Evolutionary conservation across 1,284 basidiomycete genomes (phyloP), one percentile per base, ranked within the genome.

Genomic region (Marasmius fiardii): DNA sequence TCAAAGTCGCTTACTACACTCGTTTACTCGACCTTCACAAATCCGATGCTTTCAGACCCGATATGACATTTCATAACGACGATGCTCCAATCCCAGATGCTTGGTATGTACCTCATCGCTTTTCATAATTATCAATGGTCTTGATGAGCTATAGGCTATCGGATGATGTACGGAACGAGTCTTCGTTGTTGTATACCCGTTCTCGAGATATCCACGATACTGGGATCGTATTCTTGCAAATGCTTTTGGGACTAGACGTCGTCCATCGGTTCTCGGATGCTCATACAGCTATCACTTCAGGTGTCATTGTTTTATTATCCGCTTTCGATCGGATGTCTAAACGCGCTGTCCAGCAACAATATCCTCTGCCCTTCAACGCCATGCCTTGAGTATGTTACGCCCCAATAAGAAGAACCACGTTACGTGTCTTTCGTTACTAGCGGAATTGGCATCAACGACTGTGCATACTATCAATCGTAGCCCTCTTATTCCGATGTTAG

Each of bases 181-280:
- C 85, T 0, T 79, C 85, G 0, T 66, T 92, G 37, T 69, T 82
- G 4, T 91, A 92, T 64, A 87, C 87, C 3, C 81, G 77, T 34
- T 73, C 79, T 35, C 79, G 90, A 23, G 90, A 92, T 63, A 83
- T 92, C 16, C 88, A 91, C 64, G 76, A 79, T n/a, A 80, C 83
- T 0, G 90, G 88, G 0, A 79, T 92, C 41, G 76, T 90, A 3
- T 71, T 91, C 34, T 61, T 92, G 50, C 88, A 91, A 68, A 92
- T 92, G 90, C 68, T 92, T 11, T 67, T 88, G 23, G 89, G 90
- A 0, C 69, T 84, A 54, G 79, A 86, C 60, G 85, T 90, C 5
- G 78, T 80, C 53, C 43, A 57, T 49, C 60, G 66, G 44, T 77
- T 66, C 56, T 60, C 69, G 23, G 74, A 77, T 50, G 72, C 77